A percentile compares a stretch with the other conserved stretches of the same genome.
Conservation (phyloP, 371 early-diverging fungal genomes). For the Syncephalastrum monosporum region DNA sequence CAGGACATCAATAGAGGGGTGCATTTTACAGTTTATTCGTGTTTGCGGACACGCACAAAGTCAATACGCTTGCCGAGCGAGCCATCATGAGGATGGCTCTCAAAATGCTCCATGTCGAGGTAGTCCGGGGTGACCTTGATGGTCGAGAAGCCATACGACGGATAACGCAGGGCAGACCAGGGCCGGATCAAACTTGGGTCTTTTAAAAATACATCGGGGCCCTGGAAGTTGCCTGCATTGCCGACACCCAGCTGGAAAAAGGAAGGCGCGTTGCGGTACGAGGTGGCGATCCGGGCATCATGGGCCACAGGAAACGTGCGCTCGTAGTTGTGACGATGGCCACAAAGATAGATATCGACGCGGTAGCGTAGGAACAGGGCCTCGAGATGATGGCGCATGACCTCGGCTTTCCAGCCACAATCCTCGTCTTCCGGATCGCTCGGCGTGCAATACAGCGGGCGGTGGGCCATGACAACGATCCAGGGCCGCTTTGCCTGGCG, state of each 20-base stretch:
- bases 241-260: conserved; percentile 38
- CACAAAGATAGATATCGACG: conserved; percentile 19
- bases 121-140: conserved; percentile 28
- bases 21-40: too few relatives aligned
- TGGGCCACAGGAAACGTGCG: conserved; percentile 26
- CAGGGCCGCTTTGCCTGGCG: conserved; percentile 16
- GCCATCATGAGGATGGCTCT: conserved; percentile 27
- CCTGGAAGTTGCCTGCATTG: conserved; percentile 41
- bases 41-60: neutral
- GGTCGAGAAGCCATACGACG: conserved; percentile 37
- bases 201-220: conserved; percentile 15
- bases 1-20: too few relatives aligned
- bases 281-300: conserved; percentile 18
- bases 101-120: conserved; percentile 27
- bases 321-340: conserved; percentile 12
- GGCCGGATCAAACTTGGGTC: too few relatives aligned
- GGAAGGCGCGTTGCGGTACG: conserved; percentile 39
- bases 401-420: conserved; percentile 11
- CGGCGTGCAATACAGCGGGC: conserved; percentile 24
- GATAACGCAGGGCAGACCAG: conserved; percentile 39
- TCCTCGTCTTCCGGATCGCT: conserved; percentile 3
- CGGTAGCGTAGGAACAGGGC: conserved; percentile 12
- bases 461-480: conserved; percentile 32
- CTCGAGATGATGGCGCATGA: conserved; percentile 14
- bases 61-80: conserved; percentile 30